Percentiles rank a stretch among this genome's conserved stretches.
Conservation (phyloP, 768 basidiomycete species). For the Amanita polypyramis region DNA sequence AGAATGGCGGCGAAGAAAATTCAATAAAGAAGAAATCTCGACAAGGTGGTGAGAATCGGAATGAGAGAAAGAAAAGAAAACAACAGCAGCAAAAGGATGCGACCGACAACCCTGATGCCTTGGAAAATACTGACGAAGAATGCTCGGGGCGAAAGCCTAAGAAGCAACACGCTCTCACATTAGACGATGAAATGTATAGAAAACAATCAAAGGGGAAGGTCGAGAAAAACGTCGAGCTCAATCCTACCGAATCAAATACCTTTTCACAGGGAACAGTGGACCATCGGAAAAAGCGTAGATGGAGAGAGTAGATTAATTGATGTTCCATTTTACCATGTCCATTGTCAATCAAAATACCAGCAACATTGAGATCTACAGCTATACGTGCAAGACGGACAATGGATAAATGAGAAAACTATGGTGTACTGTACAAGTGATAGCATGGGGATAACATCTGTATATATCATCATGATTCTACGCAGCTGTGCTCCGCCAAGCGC, state of each 20-base stretch:
- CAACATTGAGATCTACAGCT: conserved; percentile 11
- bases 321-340: neutral
- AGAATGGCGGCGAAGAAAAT: neutral
- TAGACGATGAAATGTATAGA: neutral
- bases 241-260: neutral
- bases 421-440: conserved; percentile 11
- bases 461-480: conserved; percentile 27
- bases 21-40: neutral
- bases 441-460: neutral
- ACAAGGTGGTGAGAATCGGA: neutral
- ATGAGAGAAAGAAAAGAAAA: conserved; percentile 9
- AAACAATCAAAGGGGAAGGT: neutral
- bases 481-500: conserved; percentile 68
- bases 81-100: conserved; percentile 8
- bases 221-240: neutral
- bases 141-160: neutral
- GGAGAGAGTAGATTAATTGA: neutral
- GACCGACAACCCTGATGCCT: neutral
- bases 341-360: conserved; percentile 3
- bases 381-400: neutral
- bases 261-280: neutral
- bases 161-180: neutral
- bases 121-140: neutral
- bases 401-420: conserved; percentile 1
- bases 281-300: neutral